These are phyloP conservation scores for Echinosphaeria canescens DNA, from an alignment of 2,329 filamentous ascomycete genomes.

Conservation along the genomic window DNA sequence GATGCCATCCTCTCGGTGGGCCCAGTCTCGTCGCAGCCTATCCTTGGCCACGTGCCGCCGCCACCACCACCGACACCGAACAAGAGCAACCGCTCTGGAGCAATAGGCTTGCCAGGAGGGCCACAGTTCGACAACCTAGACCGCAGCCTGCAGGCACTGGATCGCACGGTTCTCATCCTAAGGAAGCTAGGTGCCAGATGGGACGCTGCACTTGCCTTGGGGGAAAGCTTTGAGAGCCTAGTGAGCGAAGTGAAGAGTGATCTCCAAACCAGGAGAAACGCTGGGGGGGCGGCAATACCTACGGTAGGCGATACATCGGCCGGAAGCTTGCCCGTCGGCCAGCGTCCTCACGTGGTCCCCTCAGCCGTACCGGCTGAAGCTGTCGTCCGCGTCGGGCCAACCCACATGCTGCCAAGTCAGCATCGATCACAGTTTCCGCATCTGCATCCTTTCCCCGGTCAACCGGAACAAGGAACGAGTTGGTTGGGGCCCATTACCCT, in stretches of 20 bases:
- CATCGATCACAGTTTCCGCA: too few species aligned
- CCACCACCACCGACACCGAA: constrained; percentile 29
- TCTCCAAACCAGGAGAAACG: constrained; percentile 12
- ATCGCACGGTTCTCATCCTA: constrained; percentile 28
- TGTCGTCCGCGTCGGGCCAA: too few species aligned
- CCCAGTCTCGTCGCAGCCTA: constrained; percentile 14
- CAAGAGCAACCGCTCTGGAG: constrained; percentile 10
- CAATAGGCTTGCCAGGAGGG: too few species aligned
- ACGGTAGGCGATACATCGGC: too few species aligned
- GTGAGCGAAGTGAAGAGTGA: constrained; percentile 21
- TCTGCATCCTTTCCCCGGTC: too few species aligned
- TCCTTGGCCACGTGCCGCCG: constrained; percentile 5
- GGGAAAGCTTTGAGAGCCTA: constrained; percentile 26
- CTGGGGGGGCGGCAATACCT: constrained; percentile 5
- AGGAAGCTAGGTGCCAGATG: constrained; percentile 35
- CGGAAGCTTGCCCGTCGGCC: too few species aligned
- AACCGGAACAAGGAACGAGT: too few species aligned
- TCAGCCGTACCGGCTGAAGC: too few species aligned
- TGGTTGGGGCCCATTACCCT: too few species aligned
- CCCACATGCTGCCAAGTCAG: too few species aligned
- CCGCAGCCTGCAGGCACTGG: constrained; percentile 30
- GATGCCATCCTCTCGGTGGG: constrained; percentile 30
- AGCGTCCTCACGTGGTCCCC: too few species aligned
- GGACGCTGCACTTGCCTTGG: constrained; percentile 31
- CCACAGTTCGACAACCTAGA: constrained; percentile 32